Evolutionary conservation across 805 yeast genomes (phyloP), one percentile per base, ranked within the genome.

Genomic region (Schwanniomyces occidentalis): DNA sequence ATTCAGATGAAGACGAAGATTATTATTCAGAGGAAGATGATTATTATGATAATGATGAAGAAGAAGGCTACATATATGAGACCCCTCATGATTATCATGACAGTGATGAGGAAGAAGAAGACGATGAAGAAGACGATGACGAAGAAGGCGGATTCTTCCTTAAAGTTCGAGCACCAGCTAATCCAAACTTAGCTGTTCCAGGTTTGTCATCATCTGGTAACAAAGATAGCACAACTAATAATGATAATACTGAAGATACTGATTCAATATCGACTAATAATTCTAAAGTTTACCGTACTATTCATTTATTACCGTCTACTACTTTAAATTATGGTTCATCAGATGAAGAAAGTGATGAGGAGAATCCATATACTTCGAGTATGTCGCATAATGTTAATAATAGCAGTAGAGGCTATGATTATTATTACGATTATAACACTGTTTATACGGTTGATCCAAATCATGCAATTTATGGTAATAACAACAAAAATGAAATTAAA

Each of bases 261-360:
- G 65, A 54, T 5, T 50, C 67, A 4, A 45, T 55, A 1, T 59
- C 69, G 2, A 52, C 63, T 10, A 51, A 41, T 24, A 56, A 45
- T 32, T 51, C 61, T 13, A 62, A 54, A 41, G 42, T 49, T 9
- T 42, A 56, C 34, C 74, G 75, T 27, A 84, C 87, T 8, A 89
- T 90, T 44, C 88, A 87, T 23, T 68, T 79, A 27, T 63, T 91
- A 34, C 97, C 98, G 2, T 81, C 96, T 2, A 89, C 98, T 0
- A 80, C 87, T 0, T 73, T 91, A 36, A 89, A 90, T 54, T 78
- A 78, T 54, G 86, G 87, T 6, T 77, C 85, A 4, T 66, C 75
- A 6, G 80, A 75, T 34, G 81, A 76, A 39, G 77, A 74, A 35
- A 79, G 80, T 42, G 83, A 79, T 38, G 82, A 76, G 30, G 82